Conservation (phyloP, 495 filamentous ascomycete genomes). For the Darksidea phi region DNA sequence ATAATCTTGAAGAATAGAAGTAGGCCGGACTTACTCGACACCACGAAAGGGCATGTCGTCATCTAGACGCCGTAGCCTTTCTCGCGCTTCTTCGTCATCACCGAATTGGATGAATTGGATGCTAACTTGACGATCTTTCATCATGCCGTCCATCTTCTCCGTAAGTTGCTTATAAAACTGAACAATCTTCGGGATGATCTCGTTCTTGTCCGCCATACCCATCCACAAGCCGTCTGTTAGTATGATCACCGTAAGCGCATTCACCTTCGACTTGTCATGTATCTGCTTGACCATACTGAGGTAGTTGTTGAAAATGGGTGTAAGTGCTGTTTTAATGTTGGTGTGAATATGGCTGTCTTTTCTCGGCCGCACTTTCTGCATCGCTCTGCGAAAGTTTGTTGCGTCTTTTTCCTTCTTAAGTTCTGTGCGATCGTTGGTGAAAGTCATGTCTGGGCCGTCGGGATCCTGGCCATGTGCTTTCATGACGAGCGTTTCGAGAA, state of each 20-base stretch:
- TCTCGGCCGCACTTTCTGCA: background rate
- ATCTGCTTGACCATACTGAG: background rate
- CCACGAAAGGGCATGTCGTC: constrained; percentile 27
- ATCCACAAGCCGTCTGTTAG: constrained; percentile 43
- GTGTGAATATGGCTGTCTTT: background rate
- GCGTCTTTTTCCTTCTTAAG: constrained; percentile 6
- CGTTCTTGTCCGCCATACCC: constrained; percentile 22
- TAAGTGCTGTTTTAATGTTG: constrained; percentile 9
- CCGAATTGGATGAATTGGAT: constrained; percentile 44
- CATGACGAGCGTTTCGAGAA: constrained; percentile 37
- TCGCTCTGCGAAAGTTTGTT: background rate
- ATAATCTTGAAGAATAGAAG: background rate
- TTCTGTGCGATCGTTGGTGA: constrained; percentile 19
- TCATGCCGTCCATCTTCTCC: constrained; percentile 1
- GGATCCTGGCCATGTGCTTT: constrained; percentile 35
- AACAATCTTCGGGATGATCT: constrained; percentile 10
- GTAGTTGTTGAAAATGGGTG: constrained; percentile 18
- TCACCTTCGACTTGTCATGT: background rate
- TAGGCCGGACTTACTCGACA: constrained; percentile 21
- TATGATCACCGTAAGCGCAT: constrained; percentile 38
- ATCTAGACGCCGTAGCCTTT: constrained; percentile 40
- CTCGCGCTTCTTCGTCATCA: constrained; percentile 30
- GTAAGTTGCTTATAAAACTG: constrained; percentile 2
- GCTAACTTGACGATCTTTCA: constrained; percentile 34
- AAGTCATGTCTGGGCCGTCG: constrained; percentile 39